phyloP scores from a whole-genome alignment of 2,329 filamentous ascomycete genomes.

The Fusarium vanettenii region DNA sequence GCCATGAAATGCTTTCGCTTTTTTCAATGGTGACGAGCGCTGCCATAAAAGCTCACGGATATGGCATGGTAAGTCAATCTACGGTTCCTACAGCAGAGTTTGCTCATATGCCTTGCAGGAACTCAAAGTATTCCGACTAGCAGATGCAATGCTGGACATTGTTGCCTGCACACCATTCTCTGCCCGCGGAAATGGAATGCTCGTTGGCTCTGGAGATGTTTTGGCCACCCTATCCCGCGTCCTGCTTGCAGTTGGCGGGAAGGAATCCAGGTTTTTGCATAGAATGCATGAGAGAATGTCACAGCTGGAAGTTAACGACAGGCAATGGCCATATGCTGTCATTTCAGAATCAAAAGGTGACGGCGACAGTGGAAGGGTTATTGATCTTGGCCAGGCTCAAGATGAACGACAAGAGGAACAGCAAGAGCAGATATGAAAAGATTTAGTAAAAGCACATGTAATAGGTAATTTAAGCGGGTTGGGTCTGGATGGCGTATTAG shows the following conservation, averaged over 20 bases:
- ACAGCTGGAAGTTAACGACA: slow-evolving; percentile 21
- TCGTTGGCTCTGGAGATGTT: slow-evolving; percentile 38
- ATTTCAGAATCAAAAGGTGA: not conserved
- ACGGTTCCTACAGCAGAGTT: not conserved
- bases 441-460: not conserved
- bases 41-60: slow-evolving; percentile 41
- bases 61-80: slow-evolving; percentile 39
- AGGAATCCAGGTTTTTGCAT: slow-evolving; percentile 28
- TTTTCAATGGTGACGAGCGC: slow-evolving; percentile 36
- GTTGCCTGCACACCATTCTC: slow-evolving; percentile 32
- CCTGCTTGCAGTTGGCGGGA: slow-evolving; percentile 37
- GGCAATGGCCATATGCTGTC: slow-evolving; percentile 27
- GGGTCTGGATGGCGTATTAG: not conserved
- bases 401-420: not conserved
- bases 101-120: slow-evolving; percentile 29
- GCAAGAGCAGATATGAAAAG: not conserved
- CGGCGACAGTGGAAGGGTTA: not conserved
- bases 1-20: slow-evolving; percentile 39
- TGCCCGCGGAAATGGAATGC: slow-evolving; percentile 35
- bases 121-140: slow-evolving; percentile 42
- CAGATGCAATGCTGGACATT: slow-evolving; percentile 41
- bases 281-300: slow-evolving; percentile 35
- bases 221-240: slow-evolving; percentile 36
- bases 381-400: not conserved
- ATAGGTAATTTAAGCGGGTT: not conserved